Base-by-base conservation (phyloP, 2,329 filamentous ascomycete genomes). In the Cordyceps fumosorosea region DNA sequence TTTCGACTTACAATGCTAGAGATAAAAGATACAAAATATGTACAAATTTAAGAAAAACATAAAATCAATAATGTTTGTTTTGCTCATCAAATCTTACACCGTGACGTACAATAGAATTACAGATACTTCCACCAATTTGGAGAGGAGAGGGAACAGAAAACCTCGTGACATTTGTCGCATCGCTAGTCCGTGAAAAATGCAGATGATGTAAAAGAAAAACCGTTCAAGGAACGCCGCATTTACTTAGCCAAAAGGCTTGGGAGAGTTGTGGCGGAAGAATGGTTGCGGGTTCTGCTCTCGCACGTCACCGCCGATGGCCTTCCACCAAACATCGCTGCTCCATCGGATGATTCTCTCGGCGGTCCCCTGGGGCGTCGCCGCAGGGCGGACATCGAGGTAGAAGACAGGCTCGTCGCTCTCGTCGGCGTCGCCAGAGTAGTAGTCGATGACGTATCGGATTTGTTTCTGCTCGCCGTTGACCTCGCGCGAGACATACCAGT, bases 381-480 rank as follows among this genome's bases (percentile, higher is more conserved):
- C 95, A 1, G 95, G 95, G 65, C 95, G 84, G 22, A 99, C 95
- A 72, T 99, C 95, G 60, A 99, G 84, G 74, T 88, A 97, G 78
- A 99, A 99, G 7, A 98, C 92, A 3, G 95, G 93, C 72, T 97
- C 91, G 37, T 93, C 95, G 0, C 85, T 85, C 70, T 96, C 91
- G 10, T 96, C 92, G 3, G 89, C 88, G 26, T 48, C 87, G 6
- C 87, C 93, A 40, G 89, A 88, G 75, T 98, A 98, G 76, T 96
- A 98, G 75, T 99, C 95, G 73, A 99, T 99, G 62, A 99, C 86
- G 74, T 99, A 99, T 69, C 95, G 86, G 52, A 97, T 81, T 78
- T 97, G 88, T 72, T 88, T 89, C 69, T 80, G 81, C 63, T 87
- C 73, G 32, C 90, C 90, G 60, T 87, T 81, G 55, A 83, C 76